Evolutionary conservation across 805 yeast species (phyloP), one percentile per base, ranked within the genome.

Genomic region (Wickerhamomyces chambardii): DNA sequence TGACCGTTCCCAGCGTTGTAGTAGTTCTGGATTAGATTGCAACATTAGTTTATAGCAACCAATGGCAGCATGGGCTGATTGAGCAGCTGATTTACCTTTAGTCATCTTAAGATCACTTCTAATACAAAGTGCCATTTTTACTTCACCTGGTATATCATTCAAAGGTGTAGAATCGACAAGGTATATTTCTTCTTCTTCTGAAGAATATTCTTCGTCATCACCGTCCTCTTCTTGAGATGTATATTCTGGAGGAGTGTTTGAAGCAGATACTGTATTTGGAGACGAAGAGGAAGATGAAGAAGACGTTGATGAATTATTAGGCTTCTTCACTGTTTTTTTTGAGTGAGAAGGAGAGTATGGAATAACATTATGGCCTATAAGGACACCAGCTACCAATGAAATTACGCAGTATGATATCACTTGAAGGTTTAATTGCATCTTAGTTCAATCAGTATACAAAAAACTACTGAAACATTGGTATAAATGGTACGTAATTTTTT

Each of bases 41-140:
- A 73, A 63, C 61, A 82, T 80, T 41, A 75, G 60, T 49, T 83
- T 78, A 59, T 84, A 92, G 46, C 92, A 76, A 0, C 92, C 89
- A 25, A 92, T 68, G 1, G 97, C 94, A n/a, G 98, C 98, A 62
- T 92, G 99, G 28, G 87, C 80, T 58, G 97, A 90, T 54, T 92
- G 99, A 6, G 98, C 98, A 5, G 97, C 97, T 3, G 84, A 80
- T 54, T 92, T 92, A 17, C 99, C 99, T 58, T 85, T 86, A 24
- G 82, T 77, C 97, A 92, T 92, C 30, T 76, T 79, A 41, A 92
- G 63, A 55, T 92, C 98, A 21, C 80, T 83, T 40, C 98, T 75
- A 5, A 92, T 86, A 4, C 87, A 76, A 18, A 92, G 63, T 1
- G 92, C 87, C 95, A 90, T 82, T 48, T 83, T 64, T 11, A 81